Percentiles rank a stretch among this genome's conserved stretches.
phyloP scores from a whole-genome alignment of 371 early-diverging fungal genomes.

The Zychaea mexicana region DNA sequence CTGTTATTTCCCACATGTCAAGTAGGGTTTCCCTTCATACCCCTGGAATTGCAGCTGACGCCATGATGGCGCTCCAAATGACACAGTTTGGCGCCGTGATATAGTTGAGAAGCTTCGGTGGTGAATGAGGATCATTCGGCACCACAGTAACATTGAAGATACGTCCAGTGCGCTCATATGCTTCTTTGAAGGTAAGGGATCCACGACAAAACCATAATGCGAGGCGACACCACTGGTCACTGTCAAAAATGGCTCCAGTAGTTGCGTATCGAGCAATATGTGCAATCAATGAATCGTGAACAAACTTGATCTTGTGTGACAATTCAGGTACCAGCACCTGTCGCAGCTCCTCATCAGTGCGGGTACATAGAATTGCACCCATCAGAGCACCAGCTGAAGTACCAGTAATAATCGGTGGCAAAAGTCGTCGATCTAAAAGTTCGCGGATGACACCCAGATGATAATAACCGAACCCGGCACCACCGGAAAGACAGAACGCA shows the following conservation, averaged over 20 bases:
- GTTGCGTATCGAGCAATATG: slow-evolving; percentile 31
- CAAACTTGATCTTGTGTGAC: slow-evolving; percentile 58
- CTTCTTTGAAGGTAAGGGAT: slow-evolving; percentile 87
- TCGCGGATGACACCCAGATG: slow-evolving; percentile 82
- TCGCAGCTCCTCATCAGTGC: slow-evolving; percentile 79
- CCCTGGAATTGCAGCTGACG: slow-evolving; percentile 56
- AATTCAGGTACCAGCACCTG: slow-evolving; percentile 67
- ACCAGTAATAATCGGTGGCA: slow-evolving; percentile 88
- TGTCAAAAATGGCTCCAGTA: slow-evolving; percentile 71
- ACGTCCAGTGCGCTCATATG: slow-evolving; percentile 85
- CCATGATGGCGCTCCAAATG: slow-evolving; percentile 78
- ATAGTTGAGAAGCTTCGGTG: slow-evolving; percentile 69
- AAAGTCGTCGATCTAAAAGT: slow-evolving; percentile 70
- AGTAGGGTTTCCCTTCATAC: no score
- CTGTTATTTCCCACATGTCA: no score
- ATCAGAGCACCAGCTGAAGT: slow-evolving; percentile 82
- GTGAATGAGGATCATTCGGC: slow-evolving; percentile 75
- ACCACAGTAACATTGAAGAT: slow-evolving; percentile 89
- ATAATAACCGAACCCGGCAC: slow-evolving; percentile 85
- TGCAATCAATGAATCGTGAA: slow-evolving; percentile 54
- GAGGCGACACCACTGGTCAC: slow-evolving; percentile 71
- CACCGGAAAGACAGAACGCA: slow-evolving; percentile 89
- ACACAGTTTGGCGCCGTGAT: slow-evolving; percentile 89
- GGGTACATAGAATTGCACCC: slow-evolving; percentile 80
- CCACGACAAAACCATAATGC: slow-evolving; percentile 80